These are phyloP conservation scores for Sphaerulina musiva DNA, from an alignment of 2,329 filamentous ascomycete species.

Conservation along the genomic window DNA sequence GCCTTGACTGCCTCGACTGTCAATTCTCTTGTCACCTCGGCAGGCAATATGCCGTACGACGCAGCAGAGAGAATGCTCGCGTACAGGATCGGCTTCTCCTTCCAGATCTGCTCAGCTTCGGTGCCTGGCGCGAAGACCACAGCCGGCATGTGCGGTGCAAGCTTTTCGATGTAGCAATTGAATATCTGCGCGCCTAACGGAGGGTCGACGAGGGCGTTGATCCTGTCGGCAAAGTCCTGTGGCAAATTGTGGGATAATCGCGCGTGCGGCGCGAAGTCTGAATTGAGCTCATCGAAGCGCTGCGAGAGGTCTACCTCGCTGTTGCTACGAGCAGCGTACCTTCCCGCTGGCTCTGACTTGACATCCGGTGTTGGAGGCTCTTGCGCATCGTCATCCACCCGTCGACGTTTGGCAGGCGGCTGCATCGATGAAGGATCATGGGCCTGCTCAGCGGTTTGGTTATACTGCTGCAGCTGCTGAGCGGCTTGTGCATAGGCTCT, in stretches of 20 bases:
- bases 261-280: slow-evolving; percentile 6
- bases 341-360: not conserved
- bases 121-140: slow-evolving; percentile 52
- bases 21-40: slow-evolving; percentile 55
- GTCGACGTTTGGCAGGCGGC: slow-evolving; percentile 25
- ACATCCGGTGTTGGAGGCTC: slow-evolving; percentile 1
- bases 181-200: slow-evolving; percentile 52
- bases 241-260: slow-evolving; percentile 26
- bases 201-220: slow-evolving; percentile 46
- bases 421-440: slow-evolving; percentile 14
- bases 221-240: slow-evolving; percentile 29
- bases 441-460: slow-evolving; percentile 2
- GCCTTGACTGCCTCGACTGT: slow-evolving; percentile 64
- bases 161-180: slow-evolving; percentile 48
- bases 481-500: slow-evolving; percentile 10
- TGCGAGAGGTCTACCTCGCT: slow-evolving; percentile 6
- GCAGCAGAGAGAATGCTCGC: slow-evolving; percentile 52
- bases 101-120: slow-evolving; percentile 49
- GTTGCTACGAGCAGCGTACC: slow-evolving; percentile 5
- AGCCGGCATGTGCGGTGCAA: slow-evolving; percentile 51
- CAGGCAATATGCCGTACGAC: slow-evolving; percentile 45
- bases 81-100: slow-evolving; percentile 55
- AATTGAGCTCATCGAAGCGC: slow-evolving; percentile 5
- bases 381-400: slow-evolving; percentile 19
- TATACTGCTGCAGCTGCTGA: slow-evolving; percentile 12